phyloP scores from a whole-genome alignment of 176 grass and related monocot genomes.

The Hsuehochloa calcarea region DNA sequence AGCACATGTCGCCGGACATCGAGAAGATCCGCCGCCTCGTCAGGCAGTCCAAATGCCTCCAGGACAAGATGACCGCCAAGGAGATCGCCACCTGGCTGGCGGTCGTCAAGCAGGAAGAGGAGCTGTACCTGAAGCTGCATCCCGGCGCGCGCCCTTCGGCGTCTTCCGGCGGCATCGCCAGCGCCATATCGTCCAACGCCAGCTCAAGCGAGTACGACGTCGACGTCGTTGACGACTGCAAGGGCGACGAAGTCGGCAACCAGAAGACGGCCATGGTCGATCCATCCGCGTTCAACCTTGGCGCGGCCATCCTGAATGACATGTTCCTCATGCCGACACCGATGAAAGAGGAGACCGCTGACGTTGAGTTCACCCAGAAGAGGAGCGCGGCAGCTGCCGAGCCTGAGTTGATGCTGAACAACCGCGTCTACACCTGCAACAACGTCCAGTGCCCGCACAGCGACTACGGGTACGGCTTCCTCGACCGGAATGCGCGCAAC shows the following conservation, averaged over 20 bases:
- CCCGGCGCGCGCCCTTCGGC: conserved; percentile 43
- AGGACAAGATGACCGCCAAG: conserved; percentile 99
- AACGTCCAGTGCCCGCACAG: conserved; percentile 68
- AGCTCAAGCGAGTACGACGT: conserved; percentile 88
- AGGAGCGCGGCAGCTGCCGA: conserved; percentile 35
- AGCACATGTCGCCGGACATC: conserved; percentile 97
- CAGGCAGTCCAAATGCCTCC: conserved; percentile 92
- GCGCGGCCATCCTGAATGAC: conserved; percentile 44
- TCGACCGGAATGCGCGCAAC: conserved; percentile 71
- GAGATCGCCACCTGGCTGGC: conserved; percentile 94
- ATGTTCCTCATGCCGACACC: conserved; percentile 48
- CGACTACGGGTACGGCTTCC: conserved; percentile 60
- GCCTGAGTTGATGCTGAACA: conserved; percentile 51
- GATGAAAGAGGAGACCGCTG: conserved; percentile 69
- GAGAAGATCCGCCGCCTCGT: conserved; percentile 93
- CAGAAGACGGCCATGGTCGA: conserved; percentile 43
- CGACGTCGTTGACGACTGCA: conserved; percentile 63
- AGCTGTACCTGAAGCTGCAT: conserved; percentile 67
- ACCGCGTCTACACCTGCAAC: conserved; percentile 71
- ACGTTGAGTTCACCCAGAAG: conserved; percentile 75
- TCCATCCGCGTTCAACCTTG: conserved; percentile 44
- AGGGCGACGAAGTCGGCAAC: conserved; percentile 50
- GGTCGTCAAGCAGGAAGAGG: conserved; percentile 94
- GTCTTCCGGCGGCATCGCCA: conserved; percentile 37
- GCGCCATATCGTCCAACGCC: conserved; percentile 68